phyloP scores from a whole-genome alignment of 805 yeast species.

The Wickerhamomyces ciferrii region DNA sequence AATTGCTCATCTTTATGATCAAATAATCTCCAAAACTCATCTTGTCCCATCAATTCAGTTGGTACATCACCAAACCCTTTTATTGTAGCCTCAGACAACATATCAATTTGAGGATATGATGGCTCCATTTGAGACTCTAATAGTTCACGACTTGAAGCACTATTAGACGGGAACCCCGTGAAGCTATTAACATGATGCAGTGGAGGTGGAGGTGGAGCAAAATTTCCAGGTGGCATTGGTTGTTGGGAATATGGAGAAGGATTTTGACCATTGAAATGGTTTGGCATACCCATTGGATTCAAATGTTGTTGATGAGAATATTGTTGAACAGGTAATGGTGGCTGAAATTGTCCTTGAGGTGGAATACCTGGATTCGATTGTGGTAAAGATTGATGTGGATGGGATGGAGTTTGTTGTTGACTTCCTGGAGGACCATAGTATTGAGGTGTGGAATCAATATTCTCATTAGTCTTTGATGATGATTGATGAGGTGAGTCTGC shows the following conservation, averaged over 20 bases:
- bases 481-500: background rate
- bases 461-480: too few species aligned
- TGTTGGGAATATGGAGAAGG: background rate
- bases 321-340: background rate
- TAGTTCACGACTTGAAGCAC: background rate
- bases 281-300: background rate
- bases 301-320: background rate
- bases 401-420: background rate
- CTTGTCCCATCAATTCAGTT: background rate
- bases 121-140: background rate
- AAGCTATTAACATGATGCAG: background rate
- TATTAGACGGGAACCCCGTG: background rate
- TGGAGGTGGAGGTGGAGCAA: background rate
- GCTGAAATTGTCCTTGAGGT: background rate
- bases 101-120: background rate
- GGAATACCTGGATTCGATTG: background rate
- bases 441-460: background rate
- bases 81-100: background rate
- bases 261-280: background rate
- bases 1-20: background rate
- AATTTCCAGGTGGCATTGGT: background rate
- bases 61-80: background rate
- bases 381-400: background rate
- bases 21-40: background rate
- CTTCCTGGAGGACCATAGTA: background rate